phyloP scores from a whole-genome alignment of 1,139 yeast genomes.

The Groenewaldozyma sp. region DNA sequence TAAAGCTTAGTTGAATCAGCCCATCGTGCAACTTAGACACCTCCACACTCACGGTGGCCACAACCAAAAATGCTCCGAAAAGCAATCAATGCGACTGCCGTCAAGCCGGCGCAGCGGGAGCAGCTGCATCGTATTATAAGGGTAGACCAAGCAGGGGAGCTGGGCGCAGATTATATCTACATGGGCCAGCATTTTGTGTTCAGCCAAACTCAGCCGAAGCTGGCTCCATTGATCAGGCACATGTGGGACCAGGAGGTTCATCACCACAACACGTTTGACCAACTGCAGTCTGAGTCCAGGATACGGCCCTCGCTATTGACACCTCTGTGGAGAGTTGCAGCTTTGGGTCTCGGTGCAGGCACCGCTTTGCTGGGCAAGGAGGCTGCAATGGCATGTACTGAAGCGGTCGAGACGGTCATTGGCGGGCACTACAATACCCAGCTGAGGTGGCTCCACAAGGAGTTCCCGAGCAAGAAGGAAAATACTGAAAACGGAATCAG shows the following conservation, averaged over 20 bases:
- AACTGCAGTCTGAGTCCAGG: conserved; percentile 62
- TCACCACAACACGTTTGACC: conserved; percentile 79
- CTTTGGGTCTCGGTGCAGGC: conserved; percentile 73
- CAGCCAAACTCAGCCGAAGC: conserved; percentile 47
- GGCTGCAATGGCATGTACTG: conserved; percentile 99
- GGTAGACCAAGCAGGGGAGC: conserved; percentile 97
- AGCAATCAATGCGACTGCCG: conserved; percentile 16
- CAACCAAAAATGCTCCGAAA: conserved; percentile 14
- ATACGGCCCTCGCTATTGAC: conserved; percentile 87
- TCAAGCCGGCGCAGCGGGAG: conserved; percentile 35
- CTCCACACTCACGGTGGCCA: neutral
- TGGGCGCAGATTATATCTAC: conserved; percentile 94
- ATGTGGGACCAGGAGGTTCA: conserved; percentile 98
- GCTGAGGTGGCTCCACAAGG: conserved; percentile 50
- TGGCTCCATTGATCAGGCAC: conserved; percentile 68
- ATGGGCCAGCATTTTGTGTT: conserved; percentile 82
- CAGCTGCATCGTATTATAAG: conserved; percentile 69
- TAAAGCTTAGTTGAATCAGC: too few species aligned
- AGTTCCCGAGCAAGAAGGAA: conserved; percentile 36
- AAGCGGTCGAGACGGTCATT: conserved; percentile 96
- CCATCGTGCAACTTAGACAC: too few species aligned
- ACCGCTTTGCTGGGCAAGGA: conserved; percentile 86
- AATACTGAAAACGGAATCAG: conserved; percentile 48
- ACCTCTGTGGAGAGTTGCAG: conserved; percentile 91
- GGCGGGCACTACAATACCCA: conserved; percentile 95